Base-by-base conservation (phyloP, 2,329 filamentous ascomycete genomes). In the Epichloe gansuensis region DNA sequence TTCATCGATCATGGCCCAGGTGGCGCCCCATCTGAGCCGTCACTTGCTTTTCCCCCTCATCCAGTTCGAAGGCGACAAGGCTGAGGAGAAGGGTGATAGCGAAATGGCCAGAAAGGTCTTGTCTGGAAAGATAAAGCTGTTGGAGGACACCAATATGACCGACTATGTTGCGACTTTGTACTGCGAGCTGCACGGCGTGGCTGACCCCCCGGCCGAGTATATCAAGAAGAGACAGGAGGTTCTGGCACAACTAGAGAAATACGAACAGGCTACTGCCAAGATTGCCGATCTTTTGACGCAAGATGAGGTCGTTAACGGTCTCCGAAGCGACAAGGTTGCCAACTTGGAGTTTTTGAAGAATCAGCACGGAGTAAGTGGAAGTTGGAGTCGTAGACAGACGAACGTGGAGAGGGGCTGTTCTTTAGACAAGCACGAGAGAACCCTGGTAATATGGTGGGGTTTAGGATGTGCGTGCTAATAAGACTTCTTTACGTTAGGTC, bases 261-360 rank as follows among this genome's bases (percentile, higher is more conserved):
- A 85, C 68, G 85, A 91, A 72, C 82, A 93, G 66, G 87, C 90
- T 67, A 95, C 87, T 57, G 82, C 80, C 71, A 91, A 90, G 76
- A 90, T 98, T 62, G 85, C 84, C 58, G 86, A 89, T 64, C 77
- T 98, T 54, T 73, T 98, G 63, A 85, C 84, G 55, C 84, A 93
- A 65, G 87, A 95, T 65, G 87, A 89, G 59, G 93, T 98, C 44
- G 85, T 97, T 59, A 85, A 83, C 60, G 90, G 91, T 66, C 77
- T 98, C 65, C 80, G 93, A 62, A 93, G 87, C 68, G 93, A 98
- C 78, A 98, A 98, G 79, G 88, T 90, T 66, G 90, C 91, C 73
- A 98, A 98, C 77, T 85, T 98, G 84, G 89, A 91, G 69, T 98
- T 91, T 69, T 74, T 98, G 59, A 95, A 97, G 78, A 93, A 95